Percentiles rank a stretch among this genome's conserved stretches.
These are phyloP conservation scores for Podila epigama DNA, from an alignment of 192 early-diverging fungal species.

Conservation along the genomic window DNA sequence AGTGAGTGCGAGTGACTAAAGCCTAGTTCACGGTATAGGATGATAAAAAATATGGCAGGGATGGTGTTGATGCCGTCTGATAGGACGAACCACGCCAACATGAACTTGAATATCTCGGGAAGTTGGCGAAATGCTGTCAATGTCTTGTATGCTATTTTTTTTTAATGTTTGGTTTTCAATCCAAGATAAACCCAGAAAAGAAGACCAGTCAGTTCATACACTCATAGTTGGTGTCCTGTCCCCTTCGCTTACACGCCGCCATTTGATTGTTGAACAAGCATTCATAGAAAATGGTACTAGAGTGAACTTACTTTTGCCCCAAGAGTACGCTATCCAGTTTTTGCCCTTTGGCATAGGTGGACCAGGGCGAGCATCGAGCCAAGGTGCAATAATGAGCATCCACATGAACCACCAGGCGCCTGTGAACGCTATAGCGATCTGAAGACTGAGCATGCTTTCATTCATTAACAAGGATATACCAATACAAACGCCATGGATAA, in stretches of 20 bases:
- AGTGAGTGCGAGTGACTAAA: constrained; percentile 54
- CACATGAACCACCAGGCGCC: constrained; percentile 57
- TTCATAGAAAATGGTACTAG: background rate
- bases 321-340: constrained; percentile 38
- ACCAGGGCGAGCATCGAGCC: constrained; percentile 35
- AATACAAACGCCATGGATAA: constrained; percentile 5
- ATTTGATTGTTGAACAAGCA: too few relatives aligned
- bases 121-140: constrained; percentile 48
- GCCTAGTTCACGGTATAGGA: constrained; percentile 58
- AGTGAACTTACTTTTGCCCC: constrained; percentile 21
- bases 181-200: background rate
- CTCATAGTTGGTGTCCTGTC: background rate
- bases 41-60: constrained; percentile 60
- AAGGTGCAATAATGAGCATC: constrained; percentile 25
- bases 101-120: constrained; percentile 60
- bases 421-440: constrained; percentile 33
- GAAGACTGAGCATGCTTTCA: constrained; percentile 19
- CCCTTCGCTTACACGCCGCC: too few relatives aligned
- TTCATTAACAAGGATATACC: constrained; percentile 6
- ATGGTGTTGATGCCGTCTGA: constrained; percentile 68
- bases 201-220: background rate
- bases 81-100: constrained; percentile 72
- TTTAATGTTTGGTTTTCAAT: background rate
- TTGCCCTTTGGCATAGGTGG: constrained; percentile 52
- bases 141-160: constrained; percentile 34